These are phyloP conservation scores for Monosporascus sp. DNA, from an alignment of 2,329 filamentous ascomycete species.

Conservation along the genomic window DNA sequence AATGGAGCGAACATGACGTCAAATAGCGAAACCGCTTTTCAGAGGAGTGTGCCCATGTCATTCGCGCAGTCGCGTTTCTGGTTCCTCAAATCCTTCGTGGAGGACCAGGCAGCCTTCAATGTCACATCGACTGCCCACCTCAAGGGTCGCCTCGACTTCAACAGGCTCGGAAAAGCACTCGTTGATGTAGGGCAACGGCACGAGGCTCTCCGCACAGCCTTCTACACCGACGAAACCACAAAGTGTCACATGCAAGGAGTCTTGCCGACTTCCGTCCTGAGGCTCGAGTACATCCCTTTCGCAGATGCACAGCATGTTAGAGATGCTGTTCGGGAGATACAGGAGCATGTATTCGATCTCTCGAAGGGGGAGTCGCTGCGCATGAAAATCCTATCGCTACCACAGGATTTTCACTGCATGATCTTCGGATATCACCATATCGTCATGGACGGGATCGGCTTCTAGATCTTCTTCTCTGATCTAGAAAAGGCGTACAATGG, in stretches of 20 bases:
- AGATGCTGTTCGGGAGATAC: background rate
- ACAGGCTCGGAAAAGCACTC: background rate
- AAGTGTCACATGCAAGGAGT: background rate
- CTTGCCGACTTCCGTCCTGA: background rate
- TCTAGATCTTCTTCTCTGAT: background rate
- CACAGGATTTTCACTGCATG: background rate
- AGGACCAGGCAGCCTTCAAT: constrained; percentile 3
- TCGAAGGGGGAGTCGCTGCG: background rate
- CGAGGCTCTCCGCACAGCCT: constrained; percentile 2
- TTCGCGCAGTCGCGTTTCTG: constrained; percentile 5
- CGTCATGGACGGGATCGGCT: background rate
- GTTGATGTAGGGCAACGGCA: background rate
- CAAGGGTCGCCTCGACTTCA: background rate
- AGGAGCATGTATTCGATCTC: background rate
- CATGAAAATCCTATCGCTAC: background rate
- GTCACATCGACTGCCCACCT: background rate
- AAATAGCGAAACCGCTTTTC: background rate
- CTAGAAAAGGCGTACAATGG: background rate
- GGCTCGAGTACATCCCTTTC: background rate
- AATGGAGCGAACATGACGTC: too few species aligned
- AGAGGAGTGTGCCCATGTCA: constrained; percentile 1
- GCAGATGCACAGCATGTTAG: background rate
- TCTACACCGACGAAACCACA: background rate
- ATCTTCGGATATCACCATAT: background rate
- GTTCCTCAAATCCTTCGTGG: background rate